Conservation (phyloP, 768 basidiomycete species). For the Mycena capillaripes region DNA sequence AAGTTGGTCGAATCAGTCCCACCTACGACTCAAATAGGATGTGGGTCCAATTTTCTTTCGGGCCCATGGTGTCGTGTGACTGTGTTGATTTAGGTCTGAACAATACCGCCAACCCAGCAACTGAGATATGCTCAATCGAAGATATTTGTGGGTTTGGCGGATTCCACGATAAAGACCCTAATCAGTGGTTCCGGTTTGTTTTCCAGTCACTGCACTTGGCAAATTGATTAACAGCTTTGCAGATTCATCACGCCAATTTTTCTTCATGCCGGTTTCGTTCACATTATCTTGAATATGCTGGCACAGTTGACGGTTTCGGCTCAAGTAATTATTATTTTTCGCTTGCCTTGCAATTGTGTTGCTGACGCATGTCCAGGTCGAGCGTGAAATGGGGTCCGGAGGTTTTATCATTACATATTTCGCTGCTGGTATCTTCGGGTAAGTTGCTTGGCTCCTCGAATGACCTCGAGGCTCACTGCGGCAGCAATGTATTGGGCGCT, state of each 20-base stretch:
- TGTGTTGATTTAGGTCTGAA: constrained; percentile 71
- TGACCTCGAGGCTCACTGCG: not conserved
- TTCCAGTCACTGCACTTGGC: not conserved
- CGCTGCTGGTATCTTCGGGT: constrained; percentile 95
- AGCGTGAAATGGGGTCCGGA: constrained; percentile 91
- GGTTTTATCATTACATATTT: constrained; percentile 91
- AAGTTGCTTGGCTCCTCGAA: constrained; percentile 30
- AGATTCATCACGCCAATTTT: constrained; percentile 93
- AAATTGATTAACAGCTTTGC: constrained; percentile 25
- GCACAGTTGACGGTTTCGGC: constrained; percentile 87
- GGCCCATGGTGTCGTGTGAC: not conserved
- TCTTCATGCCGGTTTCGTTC: constrained; percentile 96
- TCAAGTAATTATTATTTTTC: constrained; percentile 60
- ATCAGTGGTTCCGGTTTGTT: constrained; percentile 62
- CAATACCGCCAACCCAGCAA: constrained; percentile 86
- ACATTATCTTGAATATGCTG: constrained; percentile 90
- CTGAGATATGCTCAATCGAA: constrained; percentile 79
- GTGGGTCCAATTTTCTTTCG: constrained; percentile 55
- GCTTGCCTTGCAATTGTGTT: not conserved
- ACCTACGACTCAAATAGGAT: constrained; percentile 67
- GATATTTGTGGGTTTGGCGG: constrained; percentile 92
- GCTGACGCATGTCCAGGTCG: constrained; percentile 65
- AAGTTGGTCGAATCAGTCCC: constrained; percentile 74
- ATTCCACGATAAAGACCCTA: constrained; percentile 58
- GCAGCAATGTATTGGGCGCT: constrained; percentile 88